A percentile compares a stretch with the other conserved stretches of the same genome.
Conservation (phyloP, 495 filamentous ascomycete genomes). For the Penicillium tannophilum region DNA sequence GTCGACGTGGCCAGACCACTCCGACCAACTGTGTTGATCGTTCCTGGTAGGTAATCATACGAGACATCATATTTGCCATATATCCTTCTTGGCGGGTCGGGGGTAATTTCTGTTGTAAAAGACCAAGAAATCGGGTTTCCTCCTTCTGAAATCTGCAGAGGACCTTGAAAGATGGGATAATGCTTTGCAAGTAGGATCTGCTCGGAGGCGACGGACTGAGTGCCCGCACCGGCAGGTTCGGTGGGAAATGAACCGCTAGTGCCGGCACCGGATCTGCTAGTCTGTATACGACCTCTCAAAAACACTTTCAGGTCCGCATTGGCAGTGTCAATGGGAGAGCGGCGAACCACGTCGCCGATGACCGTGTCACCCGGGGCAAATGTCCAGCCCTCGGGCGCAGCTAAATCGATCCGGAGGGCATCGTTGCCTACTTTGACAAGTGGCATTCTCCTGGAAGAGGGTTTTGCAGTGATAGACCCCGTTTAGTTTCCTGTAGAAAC, state of each 20-base stretch:
- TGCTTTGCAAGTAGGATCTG: not conserved
- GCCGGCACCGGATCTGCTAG: not conserved
- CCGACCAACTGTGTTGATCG: not conserved
- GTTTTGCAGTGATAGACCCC: not conserved
- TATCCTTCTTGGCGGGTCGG: slow-evolving; percentile 1
- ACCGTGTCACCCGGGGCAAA: slow-evolving; percentile 4
- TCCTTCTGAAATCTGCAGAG: not conserved
- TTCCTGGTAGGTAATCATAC: slow-evolving; percentile 1
- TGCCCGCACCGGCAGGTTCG: not conserved
- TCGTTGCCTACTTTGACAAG: not conserved
- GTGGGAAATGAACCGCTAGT: not conserved
- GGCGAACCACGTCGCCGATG: slow-evolving; percentile 6
- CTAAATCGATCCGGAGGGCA: slow-evolving; percentile 6
- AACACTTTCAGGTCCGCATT: not conserved
- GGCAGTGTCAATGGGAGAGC: not conserved
- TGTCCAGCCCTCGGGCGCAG: slow-evolving; percentile 4
- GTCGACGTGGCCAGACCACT: not conserved
- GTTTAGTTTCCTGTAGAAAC: not conserved
- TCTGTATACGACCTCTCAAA: slow-evolving; percentile 8
- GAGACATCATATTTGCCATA: slow-evolving; percentile 1
- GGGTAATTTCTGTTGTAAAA: slow-evolving; percentile 2
- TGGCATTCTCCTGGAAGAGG: not conserved
- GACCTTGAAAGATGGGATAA: slow-evolving; percentile 1
- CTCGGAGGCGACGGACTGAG: not conserved
- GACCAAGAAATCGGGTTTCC: slow-evolving; percentile 5